A percentile compares a stretch with the other conserved stretches of the same genome.
These are phyloP conservation scores for Quillaja saponaria DNA, from an alignment of 306 rosid species.

Conservation along the genomic window DNA sequence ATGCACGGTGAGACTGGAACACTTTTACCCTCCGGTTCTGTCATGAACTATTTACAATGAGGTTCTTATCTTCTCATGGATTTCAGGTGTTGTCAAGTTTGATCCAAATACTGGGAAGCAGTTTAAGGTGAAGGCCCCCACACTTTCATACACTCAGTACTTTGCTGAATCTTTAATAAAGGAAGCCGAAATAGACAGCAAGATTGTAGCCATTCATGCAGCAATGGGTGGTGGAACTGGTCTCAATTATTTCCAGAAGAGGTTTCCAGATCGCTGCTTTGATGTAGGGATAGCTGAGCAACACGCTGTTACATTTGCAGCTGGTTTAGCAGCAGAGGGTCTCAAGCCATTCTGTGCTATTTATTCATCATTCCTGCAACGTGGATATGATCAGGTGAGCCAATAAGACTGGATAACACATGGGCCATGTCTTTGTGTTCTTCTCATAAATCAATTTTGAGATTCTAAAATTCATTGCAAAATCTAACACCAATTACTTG, in stretches of 20 bases:
- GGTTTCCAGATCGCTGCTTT: constrained; percentile 81
- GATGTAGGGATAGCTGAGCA: constrained; percentile 96
- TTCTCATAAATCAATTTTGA: not conserved
- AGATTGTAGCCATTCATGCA: constrained; percentile 87
- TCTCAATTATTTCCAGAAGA: constrained; percentile 82
- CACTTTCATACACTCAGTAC: constrained; percentile 78
- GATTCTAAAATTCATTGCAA: not conserved
- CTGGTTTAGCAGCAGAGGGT: constrained; percentile 93
- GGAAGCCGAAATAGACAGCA: constrained; percentile 78
- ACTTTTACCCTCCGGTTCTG: not conserved
- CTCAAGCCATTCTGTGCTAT: constrained; percentile 92
- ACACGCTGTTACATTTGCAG: constrained; percentile 93
- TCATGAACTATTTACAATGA: constrained; percentile 10
- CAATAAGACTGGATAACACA: not conserved
- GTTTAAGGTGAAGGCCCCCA: constrained; percentile 60
- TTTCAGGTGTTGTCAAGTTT: constrained; percentile 80
- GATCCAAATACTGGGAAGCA: constrained; percentile 85
- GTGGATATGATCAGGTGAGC: constrained; percentile 91
- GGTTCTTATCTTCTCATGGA: constrained; percentile 17
- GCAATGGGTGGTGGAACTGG: constrained; percentile 99
- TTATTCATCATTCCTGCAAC: constrained; percentile 85
- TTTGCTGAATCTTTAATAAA: constrained; percentile 81
- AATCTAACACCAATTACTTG: constrained; percentile 14
- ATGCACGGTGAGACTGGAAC: constrained; percentile 72
- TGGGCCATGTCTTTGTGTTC: not conserved